Percentiles rank a stretch among this genome's conserved stretches.
Conservation (phyloP, 2,329 filamentous ascomycete species). For the Ceratocystis albifundus region DNA sequence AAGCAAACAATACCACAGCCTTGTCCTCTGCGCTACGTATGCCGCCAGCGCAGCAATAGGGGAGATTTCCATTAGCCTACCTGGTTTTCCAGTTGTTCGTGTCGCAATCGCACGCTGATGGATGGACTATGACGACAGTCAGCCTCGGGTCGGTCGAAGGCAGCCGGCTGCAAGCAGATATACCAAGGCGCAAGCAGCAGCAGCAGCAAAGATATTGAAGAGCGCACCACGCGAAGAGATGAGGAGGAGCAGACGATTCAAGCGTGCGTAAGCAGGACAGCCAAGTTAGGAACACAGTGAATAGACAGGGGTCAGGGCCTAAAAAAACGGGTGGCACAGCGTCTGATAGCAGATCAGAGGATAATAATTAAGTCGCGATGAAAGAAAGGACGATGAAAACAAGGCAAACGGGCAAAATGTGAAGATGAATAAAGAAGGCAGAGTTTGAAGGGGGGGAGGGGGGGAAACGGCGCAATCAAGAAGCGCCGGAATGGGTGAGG, state of each 20-base stretch:
- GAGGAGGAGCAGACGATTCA: not conserved
- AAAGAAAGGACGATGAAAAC: not conserved
- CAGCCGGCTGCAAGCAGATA: not conserved
- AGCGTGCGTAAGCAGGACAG: not conserved
- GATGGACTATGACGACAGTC: not conserved
- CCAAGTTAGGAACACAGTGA: not conserved
- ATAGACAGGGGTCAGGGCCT: not conserved
- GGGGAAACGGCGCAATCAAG: not conserved
- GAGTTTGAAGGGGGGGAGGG: no score
- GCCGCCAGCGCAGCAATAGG: not conserved
- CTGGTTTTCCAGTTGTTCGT: not conserved
- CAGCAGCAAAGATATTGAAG: not conserved
- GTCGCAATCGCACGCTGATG: not conserved
- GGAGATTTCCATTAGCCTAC: not conserved
- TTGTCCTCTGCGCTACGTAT: not conserved
- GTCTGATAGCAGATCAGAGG: not conserved
- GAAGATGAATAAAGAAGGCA: not conserved
- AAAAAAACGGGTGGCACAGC: not conserved
- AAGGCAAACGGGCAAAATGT: not conserved
- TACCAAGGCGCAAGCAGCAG: not conserved
- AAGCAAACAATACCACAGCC: constrained; percentile 7
- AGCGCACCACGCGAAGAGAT: not conserved
- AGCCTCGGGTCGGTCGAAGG: not conserved
- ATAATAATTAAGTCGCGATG: not conserved
- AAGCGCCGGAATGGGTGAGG: not conserved